Conservation (phyloP, 2,329 filamentous ascomycete species). For the Esteya vermicola region DNA sequence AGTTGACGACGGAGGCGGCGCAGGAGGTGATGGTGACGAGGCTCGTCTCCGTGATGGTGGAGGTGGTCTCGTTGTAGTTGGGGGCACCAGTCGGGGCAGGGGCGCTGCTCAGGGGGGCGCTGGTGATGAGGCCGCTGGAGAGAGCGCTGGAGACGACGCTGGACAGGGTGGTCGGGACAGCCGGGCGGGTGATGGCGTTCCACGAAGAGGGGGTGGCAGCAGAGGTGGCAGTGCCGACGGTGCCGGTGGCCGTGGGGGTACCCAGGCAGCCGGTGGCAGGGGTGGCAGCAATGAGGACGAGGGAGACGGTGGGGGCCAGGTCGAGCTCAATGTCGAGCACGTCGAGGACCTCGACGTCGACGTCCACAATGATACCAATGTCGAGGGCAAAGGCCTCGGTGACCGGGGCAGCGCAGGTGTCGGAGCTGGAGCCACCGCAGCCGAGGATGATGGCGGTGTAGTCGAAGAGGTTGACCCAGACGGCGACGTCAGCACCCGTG, state of each 20-base stretch:
- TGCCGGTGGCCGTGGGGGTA: not conserved
- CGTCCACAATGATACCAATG: conserved; percentile 13
- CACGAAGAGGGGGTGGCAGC: not conserved
- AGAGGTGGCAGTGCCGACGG: not conserved
- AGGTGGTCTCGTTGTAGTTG: conserved; percentile 9
- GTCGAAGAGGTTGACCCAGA: conserved; percentile 18
- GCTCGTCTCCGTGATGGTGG: conserved; percentile 13
- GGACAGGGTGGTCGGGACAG: conserved; percentile 3
- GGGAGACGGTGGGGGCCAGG: conserved; percentile 14
- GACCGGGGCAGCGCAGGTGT: conserved; percentile 5
- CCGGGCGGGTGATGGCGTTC: conserved; percentile 8
- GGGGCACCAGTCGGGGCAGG: conserved; percentile 7
- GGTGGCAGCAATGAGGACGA: conserved; percentile 13
- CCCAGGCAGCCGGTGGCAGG: conserved; percentile 9
- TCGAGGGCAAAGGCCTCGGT: conserved; percentile 13
- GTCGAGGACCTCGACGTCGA: conserved; percentile 13
- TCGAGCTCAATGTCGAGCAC: conserved; percentile 11
- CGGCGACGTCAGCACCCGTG: conserved; percentile 14
- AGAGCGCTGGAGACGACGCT: not conserved
- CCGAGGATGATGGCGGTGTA: conserved; percentile 14
- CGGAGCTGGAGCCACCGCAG: not conserved
- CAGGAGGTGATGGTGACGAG: conserved; percentile 17
- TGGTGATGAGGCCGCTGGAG: not conserved
- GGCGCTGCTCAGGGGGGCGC: not conserved
- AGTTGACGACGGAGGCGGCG: conserved; percentile 16